Evolutionary conservation across 345 rosid genomes (phyloP).

Genomic region (Murraya paniculata): DNA sequence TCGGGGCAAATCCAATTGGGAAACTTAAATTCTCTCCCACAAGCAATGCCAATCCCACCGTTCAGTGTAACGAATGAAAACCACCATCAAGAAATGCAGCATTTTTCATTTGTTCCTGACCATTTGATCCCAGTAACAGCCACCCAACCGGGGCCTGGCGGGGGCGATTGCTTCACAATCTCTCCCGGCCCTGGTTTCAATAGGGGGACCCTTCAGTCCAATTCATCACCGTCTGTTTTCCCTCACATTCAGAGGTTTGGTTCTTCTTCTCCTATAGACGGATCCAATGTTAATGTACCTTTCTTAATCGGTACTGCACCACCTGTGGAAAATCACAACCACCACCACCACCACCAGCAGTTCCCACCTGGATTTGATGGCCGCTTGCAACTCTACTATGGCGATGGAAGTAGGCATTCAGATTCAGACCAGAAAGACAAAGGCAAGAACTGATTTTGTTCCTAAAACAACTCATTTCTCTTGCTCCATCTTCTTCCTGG

Average conservation of each 20-base stretch:
- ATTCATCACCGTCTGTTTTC: constrained; percentile 73
- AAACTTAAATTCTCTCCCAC: constrained; percentile 37
- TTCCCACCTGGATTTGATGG: constrained; percentile 57
- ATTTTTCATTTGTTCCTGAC: constrained; percentile 72
- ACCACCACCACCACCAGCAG: constrained; percentile 59
- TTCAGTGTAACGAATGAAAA: constrained; percentile 42
- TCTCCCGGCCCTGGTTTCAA: constrained; percentile 83
- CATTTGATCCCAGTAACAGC: constrained; percentile 65
- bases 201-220: constrained; percentile 99
- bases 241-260: constrained; percentile 68
- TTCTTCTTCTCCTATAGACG: constrained; percentile 52
- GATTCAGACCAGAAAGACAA: constrained; percentile 81
- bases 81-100: constrained; percentile 60
- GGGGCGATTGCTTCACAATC: constrained; percentile 68
- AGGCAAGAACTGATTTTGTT: constrained; percentile 58
- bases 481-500: constrained; percentile 43
- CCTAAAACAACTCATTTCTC: constrained; percentile 14
- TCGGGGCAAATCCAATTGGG: constrained; percentile 50
- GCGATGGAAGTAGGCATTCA: constrained; percentile 64
- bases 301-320: constrained; percentile 64
- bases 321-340: constrained; percentile 59
- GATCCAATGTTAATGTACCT: constrained; percentile 54
- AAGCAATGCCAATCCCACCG: constrained; percentile 34
- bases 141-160: constrained; percentile 35
- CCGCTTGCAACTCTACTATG: constrained; percentile 72